Percentiles rank a stretch among this genome's conserved stretches.
Conservation (phyloP, 305 asterid species). For the Solanum aculeatissimum region DNA sequence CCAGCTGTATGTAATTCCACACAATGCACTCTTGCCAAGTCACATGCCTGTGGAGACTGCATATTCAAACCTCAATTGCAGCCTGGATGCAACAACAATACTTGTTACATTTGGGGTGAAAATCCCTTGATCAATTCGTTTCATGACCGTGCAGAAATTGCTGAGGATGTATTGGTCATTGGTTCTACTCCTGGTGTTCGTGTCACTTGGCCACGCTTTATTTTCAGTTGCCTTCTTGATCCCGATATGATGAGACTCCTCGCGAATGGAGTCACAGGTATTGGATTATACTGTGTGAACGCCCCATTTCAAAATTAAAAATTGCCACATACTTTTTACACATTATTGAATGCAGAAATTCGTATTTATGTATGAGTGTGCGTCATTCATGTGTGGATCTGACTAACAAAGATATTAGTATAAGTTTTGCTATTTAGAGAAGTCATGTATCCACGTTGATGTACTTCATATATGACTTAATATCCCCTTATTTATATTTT, state of each 20-base stretch:
- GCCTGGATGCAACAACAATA: slow-evolving; percentile 8
- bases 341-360: neutral
- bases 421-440: no score
- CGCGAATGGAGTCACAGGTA: neutral
- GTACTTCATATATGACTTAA: no score
- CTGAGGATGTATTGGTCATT: neutral
- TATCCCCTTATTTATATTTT: no score
- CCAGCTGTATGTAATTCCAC: neutral
- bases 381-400: no score
- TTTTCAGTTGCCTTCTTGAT: slow-evolving; percentile 1
- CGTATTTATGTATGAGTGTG: neutral
- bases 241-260: neutral
- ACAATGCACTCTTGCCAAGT: neutral
- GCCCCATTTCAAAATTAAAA: neutral
- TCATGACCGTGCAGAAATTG: neutral
- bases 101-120: neutral
- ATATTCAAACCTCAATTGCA: neutral
- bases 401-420: no score
- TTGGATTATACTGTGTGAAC: neutral
- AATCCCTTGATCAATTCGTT: neutral
- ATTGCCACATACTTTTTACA: neutral
- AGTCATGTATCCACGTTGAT: no score
- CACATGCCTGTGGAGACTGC: neutral
- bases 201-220: neutral
- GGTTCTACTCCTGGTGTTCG: neutral